Evolutionary conservation across 805 yeast genomes (phyloP), one percentile per base, ranked within the genome.

Genomic region (Candida pini): DNA sequence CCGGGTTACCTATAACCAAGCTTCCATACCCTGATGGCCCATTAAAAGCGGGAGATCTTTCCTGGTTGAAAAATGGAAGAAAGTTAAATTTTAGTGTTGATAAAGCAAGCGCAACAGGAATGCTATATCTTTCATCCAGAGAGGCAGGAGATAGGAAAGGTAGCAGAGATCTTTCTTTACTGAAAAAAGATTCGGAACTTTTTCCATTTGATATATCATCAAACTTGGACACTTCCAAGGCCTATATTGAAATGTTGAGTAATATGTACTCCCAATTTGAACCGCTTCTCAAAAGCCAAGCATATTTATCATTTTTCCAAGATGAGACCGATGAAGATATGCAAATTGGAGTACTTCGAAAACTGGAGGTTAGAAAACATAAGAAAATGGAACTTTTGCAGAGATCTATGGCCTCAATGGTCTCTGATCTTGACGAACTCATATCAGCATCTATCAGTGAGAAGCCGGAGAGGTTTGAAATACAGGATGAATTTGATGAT

Each of bases 231-330:
- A 58, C 62, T 19, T 62, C 74, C 1, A 47, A 49, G 6, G 59
- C 58, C 16, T 78, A 71, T 45, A 48, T 60, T 3, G 52, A 64
- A 9, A 81, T 74, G 43, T 65, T 76, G 26, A 68, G 69, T 19
- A 52, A 63, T 8, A 46, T 75, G 10, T 82, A 71, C 53, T 72
- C 73, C 40, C 60, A 69, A 3, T 69, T 78, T 41, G 78, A 77
- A 43, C 60, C 64, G 2, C 44, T 73, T 18, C 68, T 74, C 13
- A 61, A 63, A n/a, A 63, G 69, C 37, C 61, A 62, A 33, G 43
- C 58, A 18, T 71, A 63, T 43, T 58, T 66, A 15, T 56, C 56
- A 56, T 33, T 64, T 53, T 46, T 45, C 27, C 37, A 40, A 7
- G 42, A 37, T 16, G 44, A 41, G 6, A 40, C 41, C 2, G 48